Base-by-base conservation (phyloP, 768 basidiomycete genomes). In the Lentinula guzmanii region DNA sequence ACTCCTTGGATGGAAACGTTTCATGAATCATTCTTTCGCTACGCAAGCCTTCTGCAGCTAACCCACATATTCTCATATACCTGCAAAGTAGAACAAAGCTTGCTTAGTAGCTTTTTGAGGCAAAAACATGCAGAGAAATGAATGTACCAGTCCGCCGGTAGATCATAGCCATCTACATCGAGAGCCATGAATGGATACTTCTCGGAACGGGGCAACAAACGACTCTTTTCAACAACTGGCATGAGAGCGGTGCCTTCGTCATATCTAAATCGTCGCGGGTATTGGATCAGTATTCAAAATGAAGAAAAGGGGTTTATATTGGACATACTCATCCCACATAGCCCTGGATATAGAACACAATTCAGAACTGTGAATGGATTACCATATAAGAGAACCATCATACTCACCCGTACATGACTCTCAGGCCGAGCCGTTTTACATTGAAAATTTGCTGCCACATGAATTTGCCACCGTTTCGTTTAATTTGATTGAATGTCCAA, bases 161-260 rank as follows among this genome's bases (percentile, higher is more conserved):
- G 70, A 63, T 89, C 87, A 65, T 85, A 80, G 3, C 90, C 91
- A 65, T 93, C 92, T 63, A 81, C 85, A 66, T 94, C 91, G 16
- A 91, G 77, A 8, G 90, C 86, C 65, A 93, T 71, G 66, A 91
- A 87, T 16, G 76, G 77, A 67, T 77, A 84, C 56, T 78, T 74
- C 16, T 84, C 80, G n/a, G 81, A 79, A 60, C 78, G 74, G 9
- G 91, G 92, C 2, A 91, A 76, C 54, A 81, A 74, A 5, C 79
- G 74, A 62, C 84, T 83, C 61, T 78, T 75, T 45, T 84, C 70
- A 1, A 91, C 83, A 13, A 85, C 81, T 6, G 92, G 92, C 79
- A 94, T 83, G 63, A 91, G 83, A 1, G 86, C 90, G 0, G 91
- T 93, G 41, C 92, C 91, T 76, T 92, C 90, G 66, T 93, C 90